phyloP scores from a whole-genome alignment of 768 basidiomycete species.

The Mycena vitilis region DNA sequence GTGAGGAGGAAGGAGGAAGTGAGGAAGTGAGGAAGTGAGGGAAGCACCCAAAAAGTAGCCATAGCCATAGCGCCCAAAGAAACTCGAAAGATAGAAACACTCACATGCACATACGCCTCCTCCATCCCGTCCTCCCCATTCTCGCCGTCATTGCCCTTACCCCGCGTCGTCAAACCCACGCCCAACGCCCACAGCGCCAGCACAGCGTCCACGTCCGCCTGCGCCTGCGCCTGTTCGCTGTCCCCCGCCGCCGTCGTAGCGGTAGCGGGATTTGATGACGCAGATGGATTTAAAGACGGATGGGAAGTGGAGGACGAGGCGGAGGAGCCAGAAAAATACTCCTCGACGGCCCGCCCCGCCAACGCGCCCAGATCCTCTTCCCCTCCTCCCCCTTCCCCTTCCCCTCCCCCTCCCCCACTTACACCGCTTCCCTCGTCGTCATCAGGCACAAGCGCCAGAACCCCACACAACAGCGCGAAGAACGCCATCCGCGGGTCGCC shows the following conservation, averaged over 20 bases:
- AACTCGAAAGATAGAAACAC: slow-evolving; percentile 10
- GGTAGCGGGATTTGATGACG: not conserved
- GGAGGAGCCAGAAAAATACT: slow-evolving; percentile 20
- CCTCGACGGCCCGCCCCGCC: slow-evolving; percentile 22
- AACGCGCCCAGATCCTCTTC: slow-evolving; percentile 6
- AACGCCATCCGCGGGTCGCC: slow-evolving; percentile 29
- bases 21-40: too few species aligned
- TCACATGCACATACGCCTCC: slow-evolving; percentile 31
- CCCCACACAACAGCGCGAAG: slow-evolving; percentile 34
- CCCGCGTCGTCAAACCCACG: slow-evolving; percentile 7
- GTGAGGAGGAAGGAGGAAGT: too few species aligned
- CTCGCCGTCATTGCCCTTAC: too few species aligned
- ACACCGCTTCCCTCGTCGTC: too few species aligned
- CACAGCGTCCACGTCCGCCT: slow-evolving; percentile 27
- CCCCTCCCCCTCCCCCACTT: too few species aligned
- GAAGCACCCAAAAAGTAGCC: too few species aligned
- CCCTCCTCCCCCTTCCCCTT: not conserved
- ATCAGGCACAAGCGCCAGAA: slow-evolving; percentile 16
- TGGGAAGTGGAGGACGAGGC: not conserved
- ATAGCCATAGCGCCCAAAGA: too few species aligned
- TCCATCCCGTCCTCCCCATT: not conserved
- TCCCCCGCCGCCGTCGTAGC: too few species aligned
- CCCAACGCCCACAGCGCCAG: slow-evolving; percentile 32
- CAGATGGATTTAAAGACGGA: too few species aligned
- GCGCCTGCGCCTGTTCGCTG: not conserved